These are phyloP conservation scores for Dryas octopetala DNA, from an alignment of 306 rosid species.

Conservation along the genomic window DNA sequence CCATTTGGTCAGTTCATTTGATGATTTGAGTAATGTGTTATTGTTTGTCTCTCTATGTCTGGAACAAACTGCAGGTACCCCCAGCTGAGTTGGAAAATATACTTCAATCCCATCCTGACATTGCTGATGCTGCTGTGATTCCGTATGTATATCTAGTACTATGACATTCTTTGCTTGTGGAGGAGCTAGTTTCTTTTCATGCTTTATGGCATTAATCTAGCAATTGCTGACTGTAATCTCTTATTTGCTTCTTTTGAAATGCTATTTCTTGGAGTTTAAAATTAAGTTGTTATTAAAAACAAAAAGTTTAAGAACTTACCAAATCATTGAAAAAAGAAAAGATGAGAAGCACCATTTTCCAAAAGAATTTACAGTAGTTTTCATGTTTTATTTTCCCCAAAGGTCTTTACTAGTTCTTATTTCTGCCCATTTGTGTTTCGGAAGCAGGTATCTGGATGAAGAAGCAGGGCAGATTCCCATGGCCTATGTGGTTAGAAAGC, in stretches of 20 bases:
- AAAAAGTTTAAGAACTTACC: no score
- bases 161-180: background rate
- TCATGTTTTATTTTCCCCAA: background rate
- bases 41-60: background rate
- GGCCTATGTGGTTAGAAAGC: constrained; percentile 88
- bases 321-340: background rate
- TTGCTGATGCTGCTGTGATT: constrained; percentile 79
- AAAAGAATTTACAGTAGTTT: background rate
- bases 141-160: constrained; percentile 54
- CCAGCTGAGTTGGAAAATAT: constrained; percentile 86
- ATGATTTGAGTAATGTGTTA: background rate
- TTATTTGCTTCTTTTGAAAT: background rate
- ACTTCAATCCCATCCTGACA: constrained; percentile 67
- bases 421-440: constrained; percentile 1
- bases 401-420: background rate
- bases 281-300: no score
- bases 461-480: constrained; percentile 84
- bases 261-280: background rate
- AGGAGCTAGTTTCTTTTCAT: constrained; percentile 4
- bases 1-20: background rate
- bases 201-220: background rate
- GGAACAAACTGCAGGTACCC: constrained; percentile 66
- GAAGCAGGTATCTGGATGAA: constrained; percentile 78
- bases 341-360: no score
- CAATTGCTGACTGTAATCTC: background rate